A percentile compares a stretch with the other conserved stretches of the same genome.
Conservation (phyloP, 2,329 filamentous ascomycete species). For the Nothophoma quercina region DNA sequence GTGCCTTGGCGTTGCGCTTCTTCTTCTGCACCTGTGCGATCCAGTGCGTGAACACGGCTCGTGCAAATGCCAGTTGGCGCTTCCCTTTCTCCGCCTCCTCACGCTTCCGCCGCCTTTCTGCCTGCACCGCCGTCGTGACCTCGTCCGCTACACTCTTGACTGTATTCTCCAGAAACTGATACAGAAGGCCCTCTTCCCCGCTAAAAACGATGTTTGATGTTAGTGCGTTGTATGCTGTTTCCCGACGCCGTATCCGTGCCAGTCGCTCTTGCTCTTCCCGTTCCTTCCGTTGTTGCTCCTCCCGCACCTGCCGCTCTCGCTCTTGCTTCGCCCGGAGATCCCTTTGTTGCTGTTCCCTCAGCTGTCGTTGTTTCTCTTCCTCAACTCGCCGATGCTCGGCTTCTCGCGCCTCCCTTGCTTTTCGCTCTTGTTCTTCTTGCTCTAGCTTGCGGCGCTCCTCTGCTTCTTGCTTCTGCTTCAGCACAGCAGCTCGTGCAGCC, state of each 20-base stretch:
- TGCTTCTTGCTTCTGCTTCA: conserved; percentile 19
- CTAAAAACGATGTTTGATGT: conserved; percentile 50
- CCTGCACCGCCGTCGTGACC: conserved; percentile 44
- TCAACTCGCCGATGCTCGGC: conserved; percentile 26
- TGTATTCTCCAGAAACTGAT: conserved; percentile 55
- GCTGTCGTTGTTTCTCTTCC: conserved; percentile 23
- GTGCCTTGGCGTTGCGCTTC: conserved; percentile 29
- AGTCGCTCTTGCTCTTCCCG: conserved; percentile 30
- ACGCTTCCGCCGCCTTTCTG: conserved; percentile 32
- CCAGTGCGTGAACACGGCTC: conserved; percentile 33
- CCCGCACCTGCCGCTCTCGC: conserved; percentile 26
- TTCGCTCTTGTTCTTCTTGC: conserved; percentile 11
- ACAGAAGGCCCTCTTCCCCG: conserved; percentile 51
- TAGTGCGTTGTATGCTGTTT: conserved; percentile 41
- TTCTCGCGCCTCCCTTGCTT: conserved; percentile 21
- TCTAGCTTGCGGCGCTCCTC: conserved; percentile 19
- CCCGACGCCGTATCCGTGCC: conserved; percentile 23
- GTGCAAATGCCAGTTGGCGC: conserved; percentile 26
- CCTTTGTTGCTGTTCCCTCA: conserved; percentile 22
- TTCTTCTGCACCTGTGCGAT: conserved; percentile 36
- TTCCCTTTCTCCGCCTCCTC: conserved; percentile 29
- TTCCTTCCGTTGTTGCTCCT: conserved; percentile 29
- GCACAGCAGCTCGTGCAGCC: conserved; percentile 19
- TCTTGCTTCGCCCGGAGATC: conserved; percentile 28
- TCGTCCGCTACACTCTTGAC: conserved; percentile 46